phyloP scores from a whole-genome alignment of 331 rosid species.

The Cydonia oblonga region DNA sequence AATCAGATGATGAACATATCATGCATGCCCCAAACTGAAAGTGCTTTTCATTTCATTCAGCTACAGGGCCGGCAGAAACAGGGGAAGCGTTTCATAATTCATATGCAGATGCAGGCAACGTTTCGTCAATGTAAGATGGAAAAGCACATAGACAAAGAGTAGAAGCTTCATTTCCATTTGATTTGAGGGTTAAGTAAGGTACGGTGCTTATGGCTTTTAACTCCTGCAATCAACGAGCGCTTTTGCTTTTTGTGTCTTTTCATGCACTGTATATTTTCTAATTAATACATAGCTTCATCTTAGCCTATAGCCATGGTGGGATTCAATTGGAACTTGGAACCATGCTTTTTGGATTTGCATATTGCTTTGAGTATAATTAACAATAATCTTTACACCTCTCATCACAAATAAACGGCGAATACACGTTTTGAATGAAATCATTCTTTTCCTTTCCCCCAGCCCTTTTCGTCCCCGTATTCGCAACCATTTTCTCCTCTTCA shows the following conservation, averaged over 20 bases:
- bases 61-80: background rate
- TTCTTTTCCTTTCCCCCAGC: too few species aligned
- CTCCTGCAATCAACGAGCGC: background rate
- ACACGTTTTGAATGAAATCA: too few species aligned
- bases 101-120: background rate
- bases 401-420: too few species aligned
- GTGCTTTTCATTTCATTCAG: background rate
- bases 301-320: background rate
- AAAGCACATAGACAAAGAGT: background rate
- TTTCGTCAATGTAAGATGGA: background rate
- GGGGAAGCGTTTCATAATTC: background rate
- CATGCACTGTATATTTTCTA: background rate
- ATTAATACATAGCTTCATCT: background rate
- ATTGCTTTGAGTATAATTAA: background rate
- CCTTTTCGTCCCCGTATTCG: too few species aligned
- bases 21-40: background rate
- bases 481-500: too few species aligned
- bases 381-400: background rate
- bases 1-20: background rate
- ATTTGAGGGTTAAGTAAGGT: conserved; percentile 4
- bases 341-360: background rate
- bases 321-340: background rate
- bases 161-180: background rate
- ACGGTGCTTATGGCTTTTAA: background rate
- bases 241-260: background rate